Evolutionary conservation across 2,329 filamentous ascomycete species (phyloP), one percentile per base, ranked within the genome.

Genomic region (Lecanicillium sp.): DNA sequence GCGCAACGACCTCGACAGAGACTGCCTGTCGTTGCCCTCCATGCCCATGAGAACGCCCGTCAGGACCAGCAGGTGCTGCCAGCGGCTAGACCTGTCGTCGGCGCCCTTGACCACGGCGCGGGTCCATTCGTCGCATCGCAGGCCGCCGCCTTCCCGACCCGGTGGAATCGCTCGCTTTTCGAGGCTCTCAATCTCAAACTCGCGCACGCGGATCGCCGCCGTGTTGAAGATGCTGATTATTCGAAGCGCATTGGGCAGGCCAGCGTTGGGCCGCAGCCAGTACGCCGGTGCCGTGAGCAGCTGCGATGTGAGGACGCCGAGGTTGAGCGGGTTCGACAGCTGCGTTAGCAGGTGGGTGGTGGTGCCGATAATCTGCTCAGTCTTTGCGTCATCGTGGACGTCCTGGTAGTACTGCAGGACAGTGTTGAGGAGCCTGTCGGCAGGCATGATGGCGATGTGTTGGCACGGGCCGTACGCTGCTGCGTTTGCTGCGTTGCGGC

Each of bases 31-130:
- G 44, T 76, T 70, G 13, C 72, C 68, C 47, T 84, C 82, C 53
- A 89, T 81, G 8, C 86, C 87, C 54, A 90, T 73, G 42, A 95
- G 61, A 17, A 94, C 66, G 3, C 87, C 89, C 0, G 81, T 80
- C 8, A 95, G 72, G 5, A 89, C 73, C n/a, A 95, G 67, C 20
- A 88, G 61, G 58, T 95, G 88, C 58, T 87, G 81, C 87, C 87
- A 95, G 53, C 86, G 69, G 18, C 69, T 72, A 13, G 77, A 77
- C 32, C 70, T 68, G 22, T 71, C 71, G 39, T 80, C 75, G 9
- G 72, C 67, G 27, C 76, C 77, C 49, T 71, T 71, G 31, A 71
- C 68, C 4, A 80, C 68, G 1, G 73, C 73, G 15, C 68, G 65
- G 8, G 73, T 64, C 76, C 77, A 81, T 17, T 62, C 65, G 36